Evolutionary conservation across 441 rosid genomes (phyloP).

Genomic region (Erodium chrysanthum): DNA sequence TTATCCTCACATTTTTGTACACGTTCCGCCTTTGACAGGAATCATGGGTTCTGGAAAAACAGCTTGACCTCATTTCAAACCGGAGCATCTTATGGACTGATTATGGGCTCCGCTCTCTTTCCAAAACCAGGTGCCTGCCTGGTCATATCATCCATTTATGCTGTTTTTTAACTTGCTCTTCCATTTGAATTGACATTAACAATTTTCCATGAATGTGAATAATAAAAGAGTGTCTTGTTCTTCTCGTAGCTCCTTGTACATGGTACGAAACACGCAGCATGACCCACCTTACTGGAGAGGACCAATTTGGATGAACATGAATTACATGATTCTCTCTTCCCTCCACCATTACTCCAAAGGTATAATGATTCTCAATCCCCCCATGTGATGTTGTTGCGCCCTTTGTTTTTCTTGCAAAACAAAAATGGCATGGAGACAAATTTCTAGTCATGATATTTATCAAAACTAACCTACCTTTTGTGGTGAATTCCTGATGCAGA

Average conservation of each 20-base stretch:
- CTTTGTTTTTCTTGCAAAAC: neutral
- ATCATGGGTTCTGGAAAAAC: constrained; percentile 83
- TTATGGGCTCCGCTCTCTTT: constrained; percentile 82
- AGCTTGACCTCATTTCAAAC: constrained; percentile 77
- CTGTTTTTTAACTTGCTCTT: neutral
- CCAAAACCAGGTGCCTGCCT: constrained; percentile 82
- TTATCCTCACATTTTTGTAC: neutral
- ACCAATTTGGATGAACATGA: constrained; percentile 96
- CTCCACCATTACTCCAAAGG: constrained; percentile 78
- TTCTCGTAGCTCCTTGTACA: constrained; percentile 62
- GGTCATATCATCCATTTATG: constrained; percentile 2
- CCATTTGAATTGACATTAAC: neutral
- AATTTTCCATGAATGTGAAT: neutral
- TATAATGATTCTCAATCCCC: constrained; percentile 18
- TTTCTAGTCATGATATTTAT: neutral
- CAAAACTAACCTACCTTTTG: neutral
- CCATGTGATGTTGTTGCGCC: neutral
- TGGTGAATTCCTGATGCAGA: constrained; percentile 36
- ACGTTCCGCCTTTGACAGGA: constrained; percentile 30
- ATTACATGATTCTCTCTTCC: constrained; percentile 81
- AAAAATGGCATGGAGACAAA: neutral
- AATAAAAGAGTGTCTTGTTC: neutral
- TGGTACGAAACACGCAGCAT: constrained; percentile 90
- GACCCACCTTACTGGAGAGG: constrained; percentile 99
- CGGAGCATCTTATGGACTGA: constrained; percentile 65